Base-by-base conservation (phyloP, 176 grass and related monocot species). In the Secale cereale region DNA sequence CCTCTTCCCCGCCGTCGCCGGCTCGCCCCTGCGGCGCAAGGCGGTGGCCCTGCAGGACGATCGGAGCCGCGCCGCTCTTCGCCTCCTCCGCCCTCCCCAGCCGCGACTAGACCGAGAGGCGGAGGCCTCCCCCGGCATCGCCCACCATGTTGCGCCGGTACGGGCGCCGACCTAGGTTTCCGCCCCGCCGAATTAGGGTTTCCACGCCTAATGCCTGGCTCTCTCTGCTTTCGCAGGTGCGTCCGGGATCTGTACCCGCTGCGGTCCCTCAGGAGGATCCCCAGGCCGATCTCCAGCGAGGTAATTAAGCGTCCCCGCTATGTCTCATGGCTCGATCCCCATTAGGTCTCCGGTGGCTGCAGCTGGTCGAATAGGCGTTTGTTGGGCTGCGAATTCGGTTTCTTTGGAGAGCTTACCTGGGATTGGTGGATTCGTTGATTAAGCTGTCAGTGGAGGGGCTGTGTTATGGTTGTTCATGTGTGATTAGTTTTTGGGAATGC, bases 241-340 rank as follows among this genome's bases (percentile, higher is more conserved):
- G 25, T 91, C 79, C 75, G 90, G 79, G 91, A 94, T 94, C 81
- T 99, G 76, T 85, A 72, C 70, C 64, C 82, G 10, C 87, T 76
- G 74, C 90, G 76, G 79, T 66, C 90, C 78, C 70, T 92, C 54
- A 30, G 61, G 60, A 89, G 86, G 82, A 85, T 85, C 27, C 87
- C 87, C 72, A 89, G 88, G 35, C 85, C 84, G 61, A 90, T 90
- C 83, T 59, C 87, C 74, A n/a, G 84, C 37, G 93, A 99, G 91
- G 97, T 86, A 76, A 56, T 56, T 8, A 22, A 48, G 81, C 73
- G 26, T 32, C 31, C 66, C 68, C 36, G 66, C 39, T 26, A n/a
- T 19, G 37, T 15, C 59, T 59, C 37, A 37, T 52, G n/a, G 59
- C 35, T 83, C 39, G 8, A 57, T 82, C 31, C 15, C 15, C 65